Conservation (phyloP, 2,329 filamentous ascomycete genomes). For the Cladophialophora chaetospira region DNA sequence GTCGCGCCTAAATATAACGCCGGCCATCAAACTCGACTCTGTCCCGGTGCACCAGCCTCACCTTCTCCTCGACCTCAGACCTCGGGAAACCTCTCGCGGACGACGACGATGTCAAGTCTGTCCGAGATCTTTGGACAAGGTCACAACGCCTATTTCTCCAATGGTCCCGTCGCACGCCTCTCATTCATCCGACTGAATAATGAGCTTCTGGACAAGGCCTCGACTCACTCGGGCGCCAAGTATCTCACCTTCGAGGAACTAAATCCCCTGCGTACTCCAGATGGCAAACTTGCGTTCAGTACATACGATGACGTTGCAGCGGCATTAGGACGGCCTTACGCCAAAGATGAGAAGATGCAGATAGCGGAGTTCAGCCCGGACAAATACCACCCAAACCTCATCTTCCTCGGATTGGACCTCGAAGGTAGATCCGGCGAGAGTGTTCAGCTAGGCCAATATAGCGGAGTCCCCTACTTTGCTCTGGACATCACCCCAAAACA, state of each 20-base stretch:
- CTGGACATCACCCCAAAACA: slow-evolving; percentile 68
- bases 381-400: slow-evolving; percentile 66
- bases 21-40: background rate
- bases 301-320: slow-evolving; percentile 67
- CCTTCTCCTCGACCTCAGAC: background rate
- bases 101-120: slow-evolving; percentile 8
- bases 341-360: slow-evolving; percentile 68
- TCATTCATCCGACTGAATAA: slow-evolving; percentile 51
- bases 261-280: slow-evolving; percentile 67
- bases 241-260: slow-evolving; percentile 81
- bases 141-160: slow-evolving; percentile 35
- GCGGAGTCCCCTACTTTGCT: slow-evolving; percentile 82
- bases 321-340: slow-evolving; percentile 74
- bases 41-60: too few relatives aligned
- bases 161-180: slow-evolving; percentile 51
- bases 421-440: slow-evolving; percentile 37
- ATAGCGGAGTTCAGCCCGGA: slow-evolving; percentile 74
- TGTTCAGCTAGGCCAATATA: slow-evolving; percentile 60
- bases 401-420: slow-evolving; percentile 85
- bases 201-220: slow-evolving; percentile 48
- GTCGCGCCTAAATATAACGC: too few relatives aligned
- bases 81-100: background rate
- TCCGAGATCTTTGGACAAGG: slow-evolving; percentile 16
- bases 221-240: slow-evolving; percentile 48
- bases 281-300: slow-evolving; percentile 66